Base-by-base conservation (phyloP, 225 moss, liverwort and hornwort genomes). In the Pseudisothecium myosuroides region DNA sequence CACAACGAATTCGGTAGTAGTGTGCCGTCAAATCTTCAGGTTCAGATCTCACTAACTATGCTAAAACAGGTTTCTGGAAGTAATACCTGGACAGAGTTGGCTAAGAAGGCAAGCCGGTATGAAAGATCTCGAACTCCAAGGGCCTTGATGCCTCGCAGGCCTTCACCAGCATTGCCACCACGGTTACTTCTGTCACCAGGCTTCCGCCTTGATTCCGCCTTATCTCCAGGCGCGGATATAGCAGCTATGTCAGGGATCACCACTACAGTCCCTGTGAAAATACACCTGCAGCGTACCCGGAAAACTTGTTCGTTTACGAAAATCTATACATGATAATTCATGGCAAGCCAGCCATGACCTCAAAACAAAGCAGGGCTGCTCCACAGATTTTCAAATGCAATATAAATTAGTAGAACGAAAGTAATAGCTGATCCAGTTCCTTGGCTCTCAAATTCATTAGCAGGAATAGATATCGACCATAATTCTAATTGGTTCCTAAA, bases 231-330 rank as follows among this genome's bases (percentile, higher is more conserved):
- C 32, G 99, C 95, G 87, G 96, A 93, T 89, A 99, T 96, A 54
- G 99, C 99, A 85, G 96, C 96, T 90, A 99, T 95, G 88, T 99
- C 99, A 64, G 99, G 99, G 69, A 99, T 94, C 62, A 99, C 99
- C 68, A 99, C 97, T 52, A 97, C 94, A 66, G 96, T 93, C 83
- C 99, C 99, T 78, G 99, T 96, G 85, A 99, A 99, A 73, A 99
- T 92, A 92, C 99, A 99, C 90, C 98, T 99, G 93, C 86, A 89
- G 75, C 88, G 73, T 62, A 64, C 65, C 85, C 85, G 71, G 69
- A 56, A 63, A 49, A 54, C 43, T 87, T 82, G 63, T 90, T 87
- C 85, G 43, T 56, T 55, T 39, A 88, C 54, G 12, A 88, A 67
- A 32, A 60, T 60, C 49, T 47, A 61, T 54, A 88, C 47, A 58